Conservation (phyloP, 2,329 filamentous ascomycete genomes). For the Cladosporium halotolerans region DNA sequence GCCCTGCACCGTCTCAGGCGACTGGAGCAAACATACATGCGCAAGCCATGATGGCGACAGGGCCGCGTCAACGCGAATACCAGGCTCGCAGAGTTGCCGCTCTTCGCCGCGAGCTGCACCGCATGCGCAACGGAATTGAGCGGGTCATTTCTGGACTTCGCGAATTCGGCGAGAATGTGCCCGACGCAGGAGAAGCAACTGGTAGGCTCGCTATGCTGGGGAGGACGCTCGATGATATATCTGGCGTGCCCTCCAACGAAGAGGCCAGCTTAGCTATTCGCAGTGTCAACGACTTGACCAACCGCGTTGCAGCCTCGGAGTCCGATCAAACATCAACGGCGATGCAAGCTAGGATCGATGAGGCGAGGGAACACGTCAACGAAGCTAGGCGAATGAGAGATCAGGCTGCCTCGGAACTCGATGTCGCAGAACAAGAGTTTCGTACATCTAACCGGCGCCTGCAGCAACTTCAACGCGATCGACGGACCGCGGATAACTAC, state of each 20-base stretch:
- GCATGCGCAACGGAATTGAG: conserved; percentile 34
- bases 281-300: conserved; percentile 19
- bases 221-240: conserved; percentile 26
- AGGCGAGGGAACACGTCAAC: conserved; percentile 26
- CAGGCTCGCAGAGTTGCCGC: conserved; percentile 31
- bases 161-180: conserved; percentile 31
- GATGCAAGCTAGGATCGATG: conserved; percentile 27
- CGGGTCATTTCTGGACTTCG: conserved; percentile 31
- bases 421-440: conserved; percentile 29
- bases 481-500: conserved; percentile 33
- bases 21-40: conserved; percentile 19
- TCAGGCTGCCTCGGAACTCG: conserved; percentile 29
- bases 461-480: conserved; percentile 30
- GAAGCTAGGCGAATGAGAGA: conserved; percentile 28
- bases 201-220: conserved; percentile 25
- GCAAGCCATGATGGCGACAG: conserved; percentile 23
- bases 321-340: conserved; percentile 20
- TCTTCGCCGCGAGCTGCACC: conserved; percentile 31
- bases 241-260: conserved; percentile 17
- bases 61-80: conserved; percentile 30
- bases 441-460: conserved; percentile 26
- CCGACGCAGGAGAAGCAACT: conserved; percentile 27
- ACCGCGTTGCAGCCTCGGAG: conserved; percentile 13
- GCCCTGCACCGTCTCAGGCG: background rate
- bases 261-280: conserved; percentile 19